phyloP scores from a whole-genome alignment of 345 rosid species.

The Eucalyptus pauciflora region DNA sequence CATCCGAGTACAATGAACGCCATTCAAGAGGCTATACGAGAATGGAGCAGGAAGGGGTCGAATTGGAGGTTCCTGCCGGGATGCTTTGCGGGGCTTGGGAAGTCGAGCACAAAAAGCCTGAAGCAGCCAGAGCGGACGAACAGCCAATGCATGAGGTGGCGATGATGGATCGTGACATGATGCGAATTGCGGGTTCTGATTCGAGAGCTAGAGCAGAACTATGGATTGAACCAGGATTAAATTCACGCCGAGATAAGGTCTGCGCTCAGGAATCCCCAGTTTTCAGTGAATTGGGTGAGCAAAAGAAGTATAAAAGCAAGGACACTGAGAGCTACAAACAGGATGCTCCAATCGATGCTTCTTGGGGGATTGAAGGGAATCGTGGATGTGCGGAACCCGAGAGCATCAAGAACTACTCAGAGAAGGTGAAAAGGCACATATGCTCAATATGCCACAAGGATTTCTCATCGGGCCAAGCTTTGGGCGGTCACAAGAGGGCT shows the following conservation, averaged over 20 bases:
- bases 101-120: not conserved
- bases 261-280: not conserved
- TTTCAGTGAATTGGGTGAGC: not conserved
- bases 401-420: not conserved
- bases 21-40: not conserved
- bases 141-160: not conserved
- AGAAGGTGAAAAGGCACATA: not conserved
- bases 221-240: not conserved
- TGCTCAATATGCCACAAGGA: not conserved
- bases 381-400: not conserved
- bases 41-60: not conserved
- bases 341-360: not conserved
- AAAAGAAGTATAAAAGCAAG: not conserved
- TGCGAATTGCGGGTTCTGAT: not conserved
- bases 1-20: not conserved
- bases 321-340: not conserved
- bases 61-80: not conserved
- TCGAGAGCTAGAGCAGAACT: not conserved
- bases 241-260: not conserved
- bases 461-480: constrained; percentile 9
- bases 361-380: not conserved
- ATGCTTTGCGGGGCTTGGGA: not conserved
- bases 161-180: not conserved
- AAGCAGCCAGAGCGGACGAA: not conserved
- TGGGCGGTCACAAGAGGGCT: constrained; percentile 40